Percentiles rank a stretch among this genome's conserved stretches.
Evolutionary conservation across 1,284 basidiomycete genomes (phyloP).

Genomic region (Cutaneotrichosporon sp.): DNA sequence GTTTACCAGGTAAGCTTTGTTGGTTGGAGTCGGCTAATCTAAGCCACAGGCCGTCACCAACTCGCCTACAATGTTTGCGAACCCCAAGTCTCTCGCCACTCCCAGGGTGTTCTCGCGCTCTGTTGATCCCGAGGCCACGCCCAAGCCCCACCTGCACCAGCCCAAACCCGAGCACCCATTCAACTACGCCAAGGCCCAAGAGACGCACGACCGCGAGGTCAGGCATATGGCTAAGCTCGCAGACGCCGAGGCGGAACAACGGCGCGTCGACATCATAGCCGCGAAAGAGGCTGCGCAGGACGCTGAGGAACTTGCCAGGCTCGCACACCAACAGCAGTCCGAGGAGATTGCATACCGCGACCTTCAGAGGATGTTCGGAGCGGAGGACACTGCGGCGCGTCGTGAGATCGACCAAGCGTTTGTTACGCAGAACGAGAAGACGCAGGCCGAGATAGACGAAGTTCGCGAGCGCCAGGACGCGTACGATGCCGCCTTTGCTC

Average conservation of each 20-base stretch:
- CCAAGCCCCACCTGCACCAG: conserved; percentile 1
- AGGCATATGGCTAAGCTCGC: not conserved
- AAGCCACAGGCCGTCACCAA: not conserved
- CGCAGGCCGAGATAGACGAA: not conserved
- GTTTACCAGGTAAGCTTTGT: not conserved
- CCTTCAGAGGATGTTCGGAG: not conserved
- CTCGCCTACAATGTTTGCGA: not conserved
- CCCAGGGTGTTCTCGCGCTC: not conserved
- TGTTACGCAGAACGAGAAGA: not conserved
- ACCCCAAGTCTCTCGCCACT: not conserved
- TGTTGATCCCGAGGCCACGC: not conserved
- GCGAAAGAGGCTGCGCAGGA: not conserved
- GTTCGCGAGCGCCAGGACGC: not conserved
- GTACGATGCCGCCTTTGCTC: not conserved
- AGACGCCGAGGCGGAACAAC: not conserved
- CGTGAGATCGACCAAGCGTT: not conserved
- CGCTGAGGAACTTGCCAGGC: not conserved
- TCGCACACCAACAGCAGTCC: not conserved
- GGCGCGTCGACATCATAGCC: not conserved
- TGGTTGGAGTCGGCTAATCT: not conserved
- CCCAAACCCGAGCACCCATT: not conserved
- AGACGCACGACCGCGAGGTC: not conserved
- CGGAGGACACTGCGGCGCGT: not conserved
- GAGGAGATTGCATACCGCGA: not conserved
- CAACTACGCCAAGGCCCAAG: conserved; percentile 5